Base-by-base conservation (phyloP, 495 filamentous ascomycete genomes). In the Pyrenopolyporus hunteri region DNA sequence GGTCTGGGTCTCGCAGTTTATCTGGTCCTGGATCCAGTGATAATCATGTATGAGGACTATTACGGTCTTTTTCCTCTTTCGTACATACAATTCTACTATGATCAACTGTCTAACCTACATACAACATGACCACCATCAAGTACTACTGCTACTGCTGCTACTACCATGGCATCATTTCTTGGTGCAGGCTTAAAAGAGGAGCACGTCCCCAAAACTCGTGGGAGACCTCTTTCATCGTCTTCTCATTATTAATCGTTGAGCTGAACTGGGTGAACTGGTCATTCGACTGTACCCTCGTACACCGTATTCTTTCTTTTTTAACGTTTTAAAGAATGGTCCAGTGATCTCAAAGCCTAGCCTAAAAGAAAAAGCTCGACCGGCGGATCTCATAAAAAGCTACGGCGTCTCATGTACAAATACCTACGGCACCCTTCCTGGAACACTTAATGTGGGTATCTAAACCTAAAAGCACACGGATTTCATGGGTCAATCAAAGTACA, bases 31-130 rank as follows among this genome's bases (percentile, higher is more conserved):
- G 51, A 66, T 57, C 57, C 51, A 61, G 46, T 61, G 40, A 61
- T 37, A 66, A 57, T 53, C 33, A 57, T 51, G 57, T 61, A 51
- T 45, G 50, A 47, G n/a, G 37, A 60, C 55, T 14, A 65, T 45
- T 48, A 46, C 48, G 44, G 48, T 29, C 29, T 44, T 44, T 32
- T 28, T 10, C 28, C 4, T 44, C 17, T 50, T 48, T 46, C 17
- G 25, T 26, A 55, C 13, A 16, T 35, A 26, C 43, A n/a, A n/a
- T n/a, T n/a, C n/a, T n/a, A n/a, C n/a, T n/a, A n/a, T n/a, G n/a
- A n/a, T n/a, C n/a, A n/a, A n/a, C n/a, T n/a, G n/a, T n/a, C n/a
- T n/a, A n/a, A n/a, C n/a, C n/a, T n/a, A n/a, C n/a, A n/a, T n/a
- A n/a, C n/a, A n/a, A n/a, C n/a, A n/a, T n/a, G n/a, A n/a, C n/a